Evolutionary conservation across 2,329 filamentous ascomycete species (phyloP), one percentile per base, ranked within the genome.

Genomic region (Chaetomium olivaceum): DNA sequence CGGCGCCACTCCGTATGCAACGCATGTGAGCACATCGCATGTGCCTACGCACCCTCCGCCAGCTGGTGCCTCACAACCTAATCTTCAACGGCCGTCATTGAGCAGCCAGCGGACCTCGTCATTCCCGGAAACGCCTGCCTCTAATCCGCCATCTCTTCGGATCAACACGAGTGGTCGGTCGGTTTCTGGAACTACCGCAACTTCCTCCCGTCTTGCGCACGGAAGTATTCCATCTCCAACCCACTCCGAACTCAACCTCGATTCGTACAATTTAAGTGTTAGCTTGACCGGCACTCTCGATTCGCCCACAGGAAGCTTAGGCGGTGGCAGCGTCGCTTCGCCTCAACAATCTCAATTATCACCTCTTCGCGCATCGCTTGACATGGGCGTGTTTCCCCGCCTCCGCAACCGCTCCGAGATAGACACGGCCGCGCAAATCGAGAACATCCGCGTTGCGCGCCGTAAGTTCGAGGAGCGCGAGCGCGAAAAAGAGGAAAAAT

Each of bases 381-480:
- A 89, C 43, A 65, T 70, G 65, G 77, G 76, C 65, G 81, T 81
- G 27, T 88, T 88, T 69, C 76, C 76, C 4, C 86, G 87, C 59
- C 76, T 88, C 5, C 85, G 87, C 68, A 84, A 84, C 58, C 83
- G 85, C 67, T 87, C 85, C 50, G 86, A 89, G 68, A 77, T 87
- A 19, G 85, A 87, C 72, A 81, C 83, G 6, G 80, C 78, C 14
- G 80, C 80, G 0, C 83, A 84, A 31, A 78, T 82, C 59, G 85
- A 87, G 67, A 83, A 86, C 51, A 83, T 89, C 39, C 82, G 84
- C 54, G 83, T 84, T 71, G 87, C 86, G 4, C 85, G 87, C 61
- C 84, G 85, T 71, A 87, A 85, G 72, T 89, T 89, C 68, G 82
- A 87, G 72, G 83, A 87, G 73, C 86, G 84, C 73, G 86, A 89